These are phyloP conservation scores for Talaromyces sp. DNA, from an alignment of 2,329 filamentous ascomycete species.

Conservation along the genomic window DNA sequence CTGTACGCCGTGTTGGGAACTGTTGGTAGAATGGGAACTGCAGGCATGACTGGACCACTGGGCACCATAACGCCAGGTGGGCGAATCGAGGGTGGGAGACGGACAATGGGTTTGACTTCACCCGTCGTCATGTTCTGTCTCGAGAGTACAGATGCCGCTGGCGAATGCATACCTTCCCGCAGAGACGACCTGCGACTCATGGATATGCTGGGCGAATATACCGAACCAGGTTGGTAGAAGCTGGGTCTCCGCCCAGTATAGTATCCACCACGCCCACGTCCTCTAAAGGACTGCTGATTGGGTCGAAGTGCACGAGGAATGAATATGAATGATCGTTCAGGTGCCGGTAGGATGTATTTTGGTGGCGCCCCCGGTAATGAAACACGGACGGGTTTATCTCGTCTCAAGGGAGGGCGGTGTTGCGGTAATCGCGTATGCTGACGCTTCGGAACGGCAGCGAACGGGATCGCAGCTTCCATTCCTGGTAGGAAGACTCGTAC, in stretches of 20 bases:
- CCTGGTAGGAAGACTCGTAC: conserved; percentile 76
- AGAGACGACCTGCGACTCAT: conserved; percentile 83
- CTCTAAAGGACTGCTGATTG: conserved; percentile 75
- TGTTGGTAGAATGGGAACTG: conserved; percentile 45
- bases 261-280: conserved; percentile 70
- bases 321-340: conserved; percentile 93
- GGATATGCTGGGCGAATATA: conserved; percentile 81
- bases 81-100: conserved; percentile 65
- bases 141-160: conserved; percentile 72
- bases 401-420: conserved; percentile 85
- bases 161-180: conserved; percentile 73
- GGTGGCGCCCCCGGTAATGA: conserved; percentile 76
- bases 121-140: conserved; percentile 61
- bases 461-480: conserved; percentile 67
- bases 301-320: conserved; percentile 90
- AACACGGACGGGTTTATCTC: conserved; percentile 94
- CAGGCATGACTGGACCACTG: conserved; percentile 9
- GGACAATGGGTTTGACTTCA: conserved; percentile 67
- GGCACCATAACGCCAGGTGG: conserved; percentile 25
- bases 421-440: conserved; percentile 93
- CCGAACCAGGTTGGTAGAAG: conserved; percentile 66
- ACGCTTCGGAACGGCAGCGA: conserved; percentile 74
- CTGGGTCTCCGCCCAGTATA: conserved; percentile 61
- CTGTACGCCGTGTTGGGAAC: conserved; percentile 53
- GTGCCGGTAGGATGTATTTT: conserved; percentile 85